Evolutionary conservation across 2,329 filamentous ascomycete species (phyloP), one percentile per base, ranked within the genome.

Genomic region (Diplocarpon mali): DNA sequence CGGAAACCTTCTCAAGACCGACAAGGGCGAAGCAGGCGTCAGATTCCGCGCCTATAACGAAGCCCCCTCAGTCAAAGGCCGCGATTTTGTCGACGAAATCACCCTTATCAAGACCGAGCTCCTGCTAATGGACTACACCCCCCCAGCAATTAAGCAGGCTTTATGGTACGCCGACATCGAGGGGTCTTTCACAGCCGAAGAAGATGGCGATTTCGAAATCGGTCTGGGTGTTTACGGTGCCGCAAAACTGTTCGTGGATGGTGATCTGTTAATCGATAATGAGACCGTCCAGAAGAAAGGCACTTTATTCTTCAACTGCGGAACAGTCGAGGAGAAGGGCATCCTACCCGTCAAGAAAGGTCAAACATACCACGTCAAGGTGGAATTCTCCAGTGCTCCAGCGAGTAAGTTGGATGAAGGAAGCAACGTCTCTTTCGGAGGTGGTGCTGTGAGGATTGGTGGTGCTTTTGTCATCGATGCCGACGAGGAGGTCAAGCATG

Each of bases 371-470:
- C 50, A 57, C 13, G 42, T 64, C 38, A 57, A 56, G 32, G 53
- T 62, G 14, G 53, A 60, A 31, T 81, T 79, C 50, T 73, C 69
- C 16, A 79, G 72, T 10, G 69, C 73, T 0, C 74, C 76, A 1
- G 75, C 73, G 28, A 76, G 71, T 32, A 76, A 73, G 36, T 65
- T 80, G 8, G 68, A 71, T 43, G 69, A 65, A 11, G 64, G 62
- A 28, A 66, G 62, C 12, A 60, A 66, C 15, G 68, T 73, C 11
- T 62, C 73, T 13, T 72, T 76, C 43, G 73, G 73, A 17, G 69
- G 70, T 35, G 79, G 80, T 37, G 77, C 75, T 1, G 71, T 84
- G 38, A 70, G 78, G 37, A 67, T 84, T 24, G 78, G 80, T 31
- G 76, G 73, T 15, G 73, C 70, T 60, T 74, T 72, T 53, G 68